A percentile compares a stretch with the other conserved stretches of the same genome.
These are phyloP conservation scores for Crotalaria pallida DNA, from an alignment of 306 rosid species.

Conservation along the genomic window DNA sequence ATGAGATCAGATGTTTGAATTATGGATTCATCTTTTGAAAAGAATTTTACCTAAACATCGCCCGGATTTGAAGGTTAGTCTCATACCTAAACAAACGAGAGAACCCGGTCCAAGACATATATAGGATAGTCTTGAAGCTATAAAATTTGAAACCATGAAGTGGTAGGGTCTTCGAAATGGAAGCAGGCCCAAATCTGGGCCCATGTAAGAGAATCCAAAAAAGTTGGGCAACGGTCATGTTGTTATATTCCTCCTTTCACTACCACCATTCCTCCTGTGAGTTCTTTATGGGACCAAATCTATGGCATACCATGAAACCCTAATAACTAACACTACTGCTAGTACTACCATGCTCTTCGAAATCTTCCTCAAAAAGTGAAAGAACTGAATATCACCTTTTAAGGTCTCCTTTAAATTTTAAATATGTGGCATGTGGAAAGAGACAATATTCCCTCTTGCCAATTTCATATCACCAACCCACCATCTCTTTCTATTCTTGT, in stretches of 20 bases:
- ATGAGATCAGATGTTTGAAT: too few species aligned
- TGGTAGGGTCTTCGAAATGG: slow-evolving; percentile 18
- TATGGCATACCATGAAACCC: slow-evolving; percentile 29
- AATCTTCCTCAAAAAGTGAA: slow-evolving; percentile 58
- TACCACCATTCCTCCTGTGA: slow-evolving; percentile 46
- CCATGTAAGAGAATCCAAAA: slow-evolving; percentile 56
- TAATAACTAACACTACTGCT: background rate
- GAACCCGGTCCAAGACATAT: too few species aligned
- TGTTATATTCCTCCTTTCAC: slow-evolving; percentile 68
- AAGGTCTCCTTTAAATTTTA: slow-evolving; percentile 33
- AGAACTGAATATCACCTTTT: slow-evolving; percentile 57
- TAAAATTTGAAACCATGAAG: background rate
- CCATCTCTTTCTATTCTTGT: slow-evolving; percentile 21
- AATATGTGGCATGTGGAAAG: slow-evolving; percentile 33
- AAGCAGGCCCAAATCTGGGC: slow-evolving; percentile 18
- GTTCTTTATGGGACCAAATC: slow-evolving; percentile 79
- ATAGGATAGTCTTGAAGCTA: too few species aligned
- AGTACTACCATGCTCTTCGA: slow-evolving; percentile 15
- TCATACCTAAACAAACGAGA: too few species aligned
- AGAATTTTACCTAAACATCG: too few species aligned
- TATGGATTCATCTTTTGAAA: too few species aligned
- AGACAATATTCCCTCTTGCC: slow-evolving; percentile 22
- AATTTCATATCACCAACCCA: slow-evolving; percentile 28
- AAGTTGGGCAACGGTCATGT: slow-evolving; percentile 52
- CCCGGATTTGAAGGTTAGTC: too few species aligned